phyloP scores from a whole-genome alignment of 805 yeast genomes.

The Maudiozyma pseudohumilis region DNA sequence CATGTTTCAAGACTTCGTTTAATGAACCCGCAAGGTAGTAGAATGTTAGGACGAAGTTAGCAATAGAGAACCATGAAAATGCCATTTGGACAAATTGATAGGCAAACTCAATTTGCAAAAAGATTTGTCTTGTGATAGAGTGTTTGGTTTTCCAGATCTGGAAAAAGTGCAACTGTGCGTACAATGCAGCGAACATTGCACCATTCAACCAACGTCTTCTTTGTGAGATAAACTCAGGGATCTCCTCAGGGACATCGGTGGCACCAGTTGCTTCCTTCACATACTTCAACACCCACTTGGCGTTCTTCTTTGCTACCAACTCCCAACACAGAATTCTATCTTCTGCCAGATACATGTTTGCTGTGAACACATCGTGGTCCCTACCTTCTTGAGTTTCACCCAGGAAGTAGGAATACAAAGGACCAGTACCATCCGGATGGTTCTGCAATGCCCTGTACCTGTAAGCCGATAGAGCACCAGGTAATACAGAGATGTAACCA shows the following conservation, averaged over 20 bases:
- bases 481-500: constrained; percentile 88
- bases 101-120: constrained; percentile 77
- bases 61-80: constrained; percentile 87
- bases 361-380: constrained; percentile 75
- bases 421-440: constrained; percentile 87
- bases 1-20: constrained; percentile 46
- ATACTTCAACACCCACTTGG: constrained; percentile 83
- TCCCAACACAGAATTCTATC: constrained; percentile 97
- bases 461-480: constrained; percentile 94
- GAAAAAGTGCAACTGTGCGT: constrained; percentile 74
- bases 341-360: constrained; percentile 95
- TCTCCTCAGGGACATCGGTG: constrained; percentile 91
- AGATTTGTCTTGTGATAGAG: constrained; percentile 65
- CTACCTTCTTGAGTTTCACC: constrained; percentile 62
- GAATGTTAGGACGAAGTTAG: constrained; percentile 86
- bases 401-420: constrained; percentile 76
- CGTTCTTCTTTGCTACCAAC: constrained; percentile 72
- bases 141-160: constrained; percentile 88
- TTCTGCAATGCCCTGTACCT: constrained; percentile 79
- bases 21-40: constrained; percentile 88
- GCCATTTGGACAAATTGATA: constrained; percentile 73
- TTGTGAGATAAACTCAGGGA: constrained; percentile 91
- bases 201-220: constrained; percentile 98
- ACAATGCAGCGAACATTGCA: constrained; percentile 92
- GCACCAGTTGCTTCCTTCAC: constrained; percentile 92